Base-by-base conservation (phyloP, 2,329 filamentous ascomycete species). In the Periconia sp. region DNA sequence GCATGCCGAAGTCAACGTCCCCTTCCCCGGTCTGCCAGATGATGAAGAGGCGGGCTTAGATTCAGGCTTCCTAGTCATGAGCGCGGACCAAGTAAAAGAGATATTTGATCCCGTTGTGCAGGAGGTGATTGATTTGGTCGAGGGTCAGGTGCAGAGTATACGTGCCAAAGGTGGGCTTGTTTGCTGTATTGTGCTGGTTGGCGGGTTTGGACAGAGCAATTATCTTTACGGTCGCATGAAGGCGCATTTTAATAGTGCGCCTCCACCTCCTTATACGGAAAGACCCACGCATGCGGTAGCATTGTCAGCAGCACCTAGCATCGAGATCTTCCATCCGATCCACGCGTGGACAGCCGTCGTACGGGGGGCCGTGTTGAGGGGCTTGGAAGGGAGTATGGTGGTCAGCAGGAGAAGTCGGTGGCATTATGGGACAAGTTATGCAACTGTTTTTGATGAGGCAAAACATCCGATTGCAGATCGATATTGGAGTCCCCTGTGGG, bases 281-380 rank as follows among this genome's bases (percentile, higher is more conserved):
- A 73, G 81, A 22, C 86, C 87, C 4, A 89, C 86, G 0, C 86
- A 88, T 53, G 79, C 81, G 3, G 78, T 74, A 10, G 68, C 77
- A 2, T 61, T 77, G 17, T 70, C 75, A 21, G 76, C 79, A 35
- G 73, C 76, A 23, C 78, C 78, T 4, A 82, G 81, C 1, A 85
- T 92, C 26, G 86, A 91, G 69, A 86, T 92, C 19, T 88, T 92
- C 80, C 88, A 92, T 69, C 87, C 87, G 1, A 79, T 91, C 38
- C 88, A 92, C 63, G 87, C 88, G 1, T 91, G 88, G 87, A 91
- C 87, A 6, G 87, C 87, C 0, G 87, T 91, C 2, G 87, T 92
- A 4, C 77, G 88, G 46, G 88, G 88, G 5, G 88, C 88, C 0
- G 88, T 91, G 7, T 69, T 92, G 38, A 76, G 87, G 35, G 88